Base-by-base conservation (phyloP, 192 early-diverging fungal genomes). In the Gryganskiella cystojenkinii region DNA sequence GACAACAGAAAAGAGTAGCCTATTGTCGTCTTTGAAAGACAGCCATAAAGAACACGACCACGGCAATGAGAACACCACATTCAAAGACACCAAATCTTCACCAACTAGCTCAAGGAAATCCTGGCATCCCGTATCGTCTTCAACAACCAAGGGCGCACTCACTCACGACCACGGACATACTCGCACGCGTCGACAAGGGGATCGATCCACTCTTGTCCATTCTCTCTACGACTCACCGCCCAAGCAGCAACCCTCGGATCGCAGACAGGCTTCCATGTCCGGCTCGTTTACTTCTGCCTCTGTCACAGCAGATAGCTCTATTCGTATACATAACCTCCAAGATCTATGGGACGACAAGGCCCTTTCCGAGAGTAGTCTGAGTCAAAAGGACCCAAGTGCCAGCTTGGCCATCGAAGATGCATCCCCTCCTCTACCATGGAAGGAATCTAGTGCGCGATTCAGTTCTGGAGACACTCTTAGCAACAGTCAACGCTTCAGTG, bases 151-250 rank as follows among this genome's bases (percentile, higher is more conserved):
- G 37, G 37, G 13, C 37, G 37, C 37, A 13, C 37, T 13, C 13
- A n/a, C n/a, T n/a, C n/a, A n/a, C n/a, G n/a, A n/a, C n/a, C n/a
- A n/a, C n/a, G n/a, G n/a, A n/a, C 37, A 40, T 5, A 9, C 5
- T 40, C 37, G 13, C 37, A 40, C 37, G 20, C 71, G 57, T n/a
- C 43, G 65, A 1, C 42, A 62, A 20, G 64, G 35, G 5, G 67
- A 57, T 19, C 60, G 49, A 10, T 61, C 51, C 24, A 76, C 37
- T 5, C 37, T 75, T 56, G 57, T 61, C 20, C 63, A 75, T 19
- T 75, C 71, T 0, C 24, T 76, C 3, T 76, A 76, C 24, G 60
- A 65, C 4, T 67, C 72, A n/a, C n/a, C n/a, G n/a, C 60, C 72
- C 2, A 63, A 67, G 42, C 37, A 56, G 11, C 3, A 58, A 9